Evolutionary conservation across 2,329 filamentous ascomycete species (phyloP).

Genomic region (Pyricularia pennisetigena): DNA sequence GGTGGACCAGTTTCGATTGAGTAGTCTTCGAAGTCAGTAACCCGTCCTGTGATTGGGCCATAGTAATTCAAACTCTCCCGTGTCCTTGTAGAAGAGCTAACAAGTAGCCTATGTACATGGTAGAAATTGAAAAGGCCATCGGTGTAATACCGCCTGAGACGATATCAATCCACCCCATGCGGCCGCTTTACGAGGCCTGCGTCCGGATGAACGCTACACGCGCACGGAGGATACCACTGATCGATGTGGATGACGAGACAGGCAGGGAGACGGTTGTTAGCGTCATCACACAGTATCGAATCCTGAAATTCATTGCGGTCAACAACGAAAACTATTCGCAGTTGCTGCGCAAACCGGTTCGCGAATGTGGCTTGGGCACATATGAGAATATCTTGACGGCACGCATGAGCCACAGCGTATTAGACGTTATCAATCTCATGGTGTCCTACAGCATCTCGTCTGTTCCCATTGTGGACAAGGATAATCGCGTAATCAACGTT

Average conservation of each 20-base stretch:
- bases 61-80: neutral
- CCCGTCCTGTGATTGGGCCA: neutral
- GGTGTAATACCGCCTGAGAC: constrained; percentile 88
- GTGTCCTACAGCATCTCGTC: constrained; percentile 91
- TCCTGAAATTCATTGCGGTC: constrained; percentile 96
- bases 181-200: constrained; percentile 89
- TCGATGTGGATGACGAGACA: constrained; percentile 92
- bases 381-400: constrained; percentile 75
- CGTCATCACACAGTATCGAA: constrained; percentile 95
- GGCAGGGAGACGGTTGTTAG: constrained; percentile 87
- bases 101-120: neutral
- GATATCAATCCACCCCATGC: constrained; percentile 85
- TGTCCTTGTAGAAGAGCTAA: neutral
- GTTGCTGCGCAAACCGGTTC: constrained; percentile 75
- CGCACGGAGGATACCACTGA: constrained; percentile 84
- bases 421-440: constrained; percentile 89
- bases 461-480: constrained; percentile 80
- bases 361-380: constrained; percentile 76
- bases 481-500: constrained; percentile 75
- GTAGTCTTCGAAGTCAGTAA: constrained; percentile 69
- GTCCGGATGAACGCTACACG: constrained; percentile 89
- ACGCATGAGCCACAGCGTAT: constrained; percentile 80
- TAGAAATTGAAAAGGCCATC: constrained; percentile 92
- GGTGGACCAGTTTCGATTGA: constrained; percentile 88
- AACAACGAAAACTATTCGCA: constrained; percentile 81